These are phyloP conservation scores for Emmonsiellopsis sp. DNA, from an alignment of 2,329 filamentous ascomycete genomes.

Conservation along the genomic window DNA sequence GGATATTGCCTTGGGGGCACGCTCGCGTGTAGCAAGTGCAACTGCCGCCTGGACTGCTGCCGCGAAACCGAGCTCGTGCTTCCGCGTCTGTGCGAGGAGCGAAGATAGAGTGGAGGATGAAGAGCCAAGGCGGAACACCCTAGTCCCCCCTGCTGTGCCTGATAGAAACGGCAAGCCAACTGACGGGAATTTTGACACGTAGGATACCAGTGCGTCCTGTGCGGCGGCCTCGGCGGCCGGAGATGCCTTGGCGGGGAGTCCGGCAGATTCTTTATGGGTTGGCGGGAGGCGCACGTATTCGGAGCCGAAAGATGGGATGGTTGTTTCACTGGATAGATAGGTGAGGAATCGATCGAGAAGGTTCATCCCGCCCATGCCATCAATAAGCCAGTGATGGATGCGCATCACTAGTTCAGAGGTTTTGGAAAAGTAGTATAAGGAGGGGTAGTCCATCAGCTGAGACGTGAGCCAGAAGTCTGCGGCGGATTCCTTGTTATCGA, in stretches of 20 bases:
- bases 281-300: neutral
- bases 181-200: neutral
- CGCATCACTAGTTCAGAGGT: neutral
- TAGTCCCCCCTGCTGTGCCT: neutral
- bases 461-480: neutral
- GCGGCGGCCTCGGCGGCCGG: neutral
- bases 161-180: neutral
- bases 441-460: neutral
- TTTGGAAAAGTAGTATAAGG: neutral
- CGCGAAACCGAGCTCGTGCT: neutral
- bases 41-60: neutral
- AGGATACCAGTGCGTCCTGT: neutral
- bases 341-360: neutral
- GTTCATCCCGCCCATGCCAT: neutral
- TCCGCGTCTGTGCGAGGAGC: neutral
- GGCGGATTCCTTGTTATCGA: neutral
- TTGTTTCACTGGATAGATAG: neutral
- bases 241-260: neutral
- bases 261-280: neutral
- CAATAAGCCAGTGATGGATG: neutral
- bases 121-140: neutral
- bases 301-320: neutral
- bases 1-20: neutral
- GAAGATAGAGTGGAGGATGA: neutral
- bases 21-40: neutral